A percentile compares a stretch with the other conserved stretches of the same genome.
Evolutionary conservation across 2,329 filamentous ascomycete species (phyloP).

Genomic region (Colletotrichum sp.): DNA sequence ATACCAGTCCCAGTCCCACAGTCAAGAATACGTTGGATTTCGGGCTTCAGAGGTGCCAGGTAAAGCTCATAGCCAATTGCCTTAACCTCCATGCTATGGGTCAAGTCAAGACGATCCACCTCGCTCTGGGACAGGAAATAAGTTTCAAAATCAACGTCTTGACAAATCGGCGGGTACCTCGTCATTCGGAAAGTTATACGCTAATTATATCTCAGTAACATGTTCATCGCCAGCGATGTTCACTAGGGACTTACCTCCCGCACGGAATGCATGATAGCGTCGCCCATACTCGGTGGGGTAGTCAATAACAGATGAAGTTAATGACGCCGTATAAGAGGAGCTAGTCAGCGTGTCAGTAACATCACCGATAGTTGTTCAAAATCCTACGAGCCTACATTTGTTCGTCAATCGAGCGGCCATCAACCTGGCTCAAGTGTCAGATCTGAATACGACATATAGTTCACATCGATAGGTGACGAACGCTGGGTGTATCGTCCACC

Average conservation of each 20-base stretch:
- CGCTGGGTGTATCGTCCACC: not conserved
- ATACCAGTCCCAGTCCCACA: not conserved
- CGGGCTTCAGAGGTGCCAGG: not conserved
- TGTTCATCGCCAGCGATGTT: not conserved
- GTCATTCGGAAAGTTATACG: not conserved
- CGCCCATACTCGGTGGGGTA: not conserved
- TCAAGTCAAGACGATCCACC: not conserved
- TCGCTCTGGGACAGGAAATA: not conserved
- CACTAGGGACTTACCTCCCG: not conserved
- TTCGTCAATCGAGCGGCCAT: not conserved
- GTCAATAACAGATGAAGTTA: not conserved
- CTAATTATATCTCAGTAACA: not conserved
- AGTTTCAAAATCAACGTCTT: not conserved
- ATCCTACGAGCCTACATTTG: not conserved
- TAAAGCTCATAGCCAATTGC: not conserved
- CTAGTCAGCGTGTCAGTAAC: not conserved
- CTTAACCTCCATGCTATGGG: not conserved
- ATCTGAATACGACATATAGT: fast-evolving
- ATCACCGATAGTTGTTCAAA: not conserved
- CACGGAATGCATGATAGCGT: not conserved
- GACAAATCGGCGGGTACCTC: not conserved
- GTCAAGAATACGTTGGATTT: not conserved
- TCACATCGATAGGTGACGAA: not conserved
- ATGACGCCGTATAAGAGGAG: not conserved
- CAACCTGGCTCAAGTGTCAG: not conserved